A percentile compares a stretch with the other conserved stretches of the same genome.
These are phyloP conservation scores for Annulohypoxylon bovei DNA, from an alignment of 495 filamentous ascomycete species.

Conservation along the genomic window DNA sequence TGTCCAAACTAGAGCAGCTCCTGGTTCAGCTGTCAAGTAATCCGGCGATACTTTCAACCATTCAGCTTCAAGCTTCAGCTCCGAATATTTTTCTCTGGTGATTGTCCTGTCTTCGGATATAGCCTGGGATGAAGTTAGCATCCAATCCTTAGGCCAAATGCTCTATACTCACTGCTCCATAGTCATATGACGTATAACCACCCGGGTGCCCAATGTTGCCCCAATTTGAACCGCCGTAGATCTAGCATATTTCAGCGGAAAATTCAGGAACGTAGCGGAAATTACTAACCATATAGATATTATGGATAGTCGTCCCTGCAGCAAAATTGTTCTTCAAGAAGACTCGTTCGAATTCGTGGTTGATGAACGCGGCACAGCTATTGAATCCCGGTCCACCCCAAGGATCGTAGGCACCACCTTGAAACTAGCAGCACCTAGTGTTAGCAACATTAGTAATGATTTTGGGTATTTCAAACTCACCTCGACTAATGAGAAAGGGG, in stretches of 20 bases:
- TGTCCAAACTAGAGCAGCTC: conserved; percentile 44
- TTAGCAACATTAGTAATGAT: background rate
- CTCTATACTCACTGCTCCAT: conserved; percentile 57
- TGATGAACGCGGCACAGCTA: conserved; percentile 70
- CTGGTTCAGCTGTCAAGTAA: conserved; percentile 67
- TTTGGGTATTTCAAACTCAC: background rate
- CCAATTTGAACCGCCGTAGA: conserved; percentile 82
- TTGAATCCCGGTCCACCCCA: conserved; percentile 77
- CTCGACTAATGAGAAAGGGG: conserved; percentile 74
- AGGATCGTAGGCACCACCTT: conserved; percentile 77
- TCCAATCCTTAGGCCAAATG: background rate
- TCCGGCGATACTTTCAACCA: conserved; percentile 75
- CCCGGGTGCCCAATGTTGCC: conserved; percentile 78
- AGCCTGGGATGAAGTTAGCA: conserved; percentile 19
- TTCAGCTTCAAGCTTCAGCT: conserved; percentile 77
- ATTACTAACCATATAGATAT: conserved; percentile 35
- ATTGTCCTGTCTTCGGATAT: conserved; percentile 73
- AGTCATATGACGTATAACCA: conserved; percentile 80
- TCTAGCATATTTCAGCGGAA: conserved; percentile 51
- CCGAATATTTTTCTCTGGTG: conserved; percentile 79
- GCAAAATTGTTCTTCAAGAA: conserved; percentile 83
- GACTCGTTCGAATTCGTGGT: conserved; percentile 76
- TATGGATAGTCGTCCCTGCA: conserved; percentile 52
- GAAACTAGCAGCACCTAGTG: conserved; percentile 56
- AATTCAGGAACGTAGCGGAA: conserved; percentile 23